Evolutionary conservation across 768 basidiomycete genomes (phyloP).

Genomic region (Sarcodon aspratus): DNA sequence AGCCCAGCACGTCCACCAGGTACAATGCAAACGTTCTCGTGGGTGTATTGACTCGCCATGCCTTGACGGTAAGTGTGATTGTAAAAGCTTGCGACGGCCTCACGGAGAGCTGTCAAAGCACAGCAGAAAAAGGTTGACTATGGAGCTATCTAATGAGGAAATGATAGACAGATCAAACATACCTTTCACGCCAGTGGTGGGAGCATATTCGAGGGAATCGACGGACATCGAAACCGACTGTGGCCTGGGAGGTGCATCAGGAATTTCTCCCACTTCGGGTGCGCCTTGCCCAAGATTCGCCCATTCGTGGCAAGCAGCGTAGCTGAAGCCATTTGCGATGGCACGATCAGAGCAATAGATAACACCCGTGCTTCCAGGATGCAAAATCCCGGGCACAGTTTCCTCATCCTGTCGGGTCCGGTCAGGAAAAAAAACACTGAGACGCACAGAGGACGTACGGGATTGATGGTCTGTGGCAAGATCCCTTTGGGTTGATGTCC

Average conservation of each 20-base stretch:
- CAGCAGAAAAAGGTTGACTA: slow-evolving; percentile 4
- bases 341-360: slow-evolving; percentile 91
- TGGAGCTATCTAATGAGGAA: not conserved
- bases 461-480: slow-evolving; percentile 61
- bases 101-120: slow-evolving; percentile 48
- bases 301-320: slow-evolving; percentile 71
- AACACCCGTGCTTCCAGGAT: slow-evolving; percentile 53
- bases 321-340: slow-evolving; percentile 90
- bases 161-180: slow-evolving; percentile 1
- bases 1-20: slow-evolving; percentile 89
- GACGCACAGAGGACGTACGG: slow-evolving; percentile 27
- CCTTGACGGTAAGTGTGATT: slow-evolving; percentile 79
- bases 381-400: slow-evolving; percentile 80
- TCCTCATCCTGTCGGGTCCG: slow-evolving; percentile 54
- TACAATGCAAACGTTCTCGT: slow-evolving; percentile 90
- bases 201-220: slow-evolving; percentile 83
- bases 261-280: slow-evolving; percentile 80
- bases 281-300: slow-evolving; percentile 88
- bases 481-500: slow-evolving; percentile 59
- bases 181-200: slow-evolving; percentile 88
- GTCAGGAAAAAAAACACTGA: slow-evolving; percentile 3
- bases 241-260: slow-evolving; percentile 59
- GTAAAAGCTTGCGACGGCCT: slow-evolving; percentile 85
- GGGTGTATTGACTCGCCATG: slow-evolving; percentile 78
- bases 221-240: slow-evolving; percentile 50